phyloP scores from a whole-genome alignment of 2,329 filamentous ascomycete genomes.

The Aureobasidium subglaciale region DNA sequence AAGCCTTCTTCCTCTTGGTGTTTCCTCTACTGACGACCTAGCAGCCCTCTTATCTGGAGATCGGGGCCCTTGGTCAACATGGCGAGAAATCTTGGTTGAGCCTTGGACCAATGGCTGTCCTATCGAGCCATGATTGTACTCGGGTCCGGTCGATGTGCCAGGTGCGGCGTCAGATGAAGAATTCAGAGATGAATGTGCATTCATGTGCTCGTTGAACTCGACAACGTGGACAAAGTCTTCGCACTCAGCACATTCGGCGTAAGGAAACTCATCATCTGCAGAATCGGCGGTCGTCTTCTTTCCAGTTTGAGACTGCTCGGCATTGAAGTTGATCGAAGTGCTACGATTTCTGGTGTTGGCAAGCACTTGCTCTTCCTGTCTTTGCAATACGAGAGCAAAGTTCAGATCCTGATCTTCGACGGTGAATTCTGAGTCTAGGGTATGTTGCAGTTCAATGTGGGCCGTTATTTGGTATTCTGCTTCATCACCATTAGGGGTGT shows the following conservation, averaged over 20 bases:
- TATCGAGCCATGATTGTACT: background rate
- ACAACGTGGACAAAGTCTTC: conserved; percentile 35
- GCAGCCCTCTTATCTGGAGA: background rate
- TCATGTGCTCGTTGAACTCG: conserved; percentile 41
- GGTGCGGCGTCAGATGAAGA: conserved; percentile 1
- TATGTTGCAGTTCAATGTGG: conserved; percentile 29
- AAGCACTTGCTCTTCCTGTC: conserved; percentile 12
- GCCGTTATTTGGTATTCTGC: conserved; percentile 24
- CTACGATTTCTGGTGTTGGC: conserved; percentile 9
- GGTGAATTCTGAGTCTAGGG: conserved; percentile 22
- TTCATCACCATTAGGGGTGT: conserved; percentile 12
- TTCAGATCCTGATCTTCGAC: conserved; percentile 5
- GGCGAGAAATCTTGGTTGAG: background rate
- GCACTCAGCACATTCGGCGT: conserved; percentile 38
- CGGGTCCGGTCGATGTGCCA: background rate
- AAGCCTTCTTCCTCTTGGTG: background rate
- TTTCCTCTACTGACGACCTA: background rate
- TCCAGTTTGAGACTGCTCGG: background rate
- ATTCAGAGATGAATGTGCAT: conserved; percentile 30
- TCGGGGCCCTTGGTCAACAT: background rate
- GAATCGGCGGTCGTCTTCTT: background rate
- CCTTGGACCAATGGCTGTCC: background rate
- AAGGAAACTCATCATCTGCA: conserved; percentile 15
- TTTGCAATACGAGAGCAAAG: conserved; percentile 16
- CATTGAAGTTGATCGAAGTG: background rate